Evolutionary conservation across 768 basidiomycete genomes (phyloP), one percentile per base, ranked within the genome.

Genomic region (Rhizopogon sp.): DNA sequence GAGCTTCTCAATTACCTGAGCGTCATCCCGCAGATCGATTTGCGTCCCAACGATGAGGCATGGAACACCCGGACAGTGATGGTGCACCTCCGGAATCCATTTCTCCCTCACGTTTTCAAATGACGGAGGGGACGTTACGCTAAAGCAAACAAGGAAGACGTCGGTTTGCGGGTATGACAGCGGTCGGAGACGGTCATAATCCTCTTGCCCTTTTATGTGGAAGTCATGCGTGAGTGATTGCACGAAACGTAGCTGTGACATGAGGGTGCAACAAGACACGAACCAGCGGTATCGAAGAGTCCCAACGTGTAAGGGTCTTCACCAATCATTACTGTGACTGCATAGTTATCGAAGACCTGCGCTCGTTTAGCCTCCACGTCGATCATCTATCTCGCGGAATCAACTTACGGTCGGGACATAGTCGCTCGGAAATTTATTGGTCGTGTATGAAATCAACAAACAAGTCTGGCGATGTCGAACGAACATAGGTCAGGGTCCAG

Each of bases 91-190:
- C 5, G 97, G 97, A 82, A 98, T 97, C 97, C 97, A 99, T 72
- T 99, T 99, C 76, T 99, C 97, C 83, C 97, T 98, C 66, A 99
- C 96, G 88, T 99, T 98, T 75, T 99, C 97, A 69, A 98, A 99
- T 46, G 93, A 96, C 29, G 97, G 96, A 3, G 96, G 97, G 9
- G 91, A 94, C 41, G 96, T 98, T 64, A 99, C 97, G 67, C 92
- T 95, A 81, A 98, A 99, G 76, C 97, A 99, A 62, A 99, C 96
- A 55, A 99, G 81, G 83, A 99, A 98, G 55, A 98, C 97, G 67
- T 99, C 97, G 57, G 97, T 99, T 76, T 99, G 97, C 35, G 97
- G 97, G 81, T 99, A 99, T 69, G 96, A 98, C 76, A 99, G 77
- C 66, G 97, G 97, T 65, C 97, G 91, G 62, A 99, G 90, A 66